Conservation (phyloP, 768 basidiomycete species). For the Suillus luteus region DNA sequence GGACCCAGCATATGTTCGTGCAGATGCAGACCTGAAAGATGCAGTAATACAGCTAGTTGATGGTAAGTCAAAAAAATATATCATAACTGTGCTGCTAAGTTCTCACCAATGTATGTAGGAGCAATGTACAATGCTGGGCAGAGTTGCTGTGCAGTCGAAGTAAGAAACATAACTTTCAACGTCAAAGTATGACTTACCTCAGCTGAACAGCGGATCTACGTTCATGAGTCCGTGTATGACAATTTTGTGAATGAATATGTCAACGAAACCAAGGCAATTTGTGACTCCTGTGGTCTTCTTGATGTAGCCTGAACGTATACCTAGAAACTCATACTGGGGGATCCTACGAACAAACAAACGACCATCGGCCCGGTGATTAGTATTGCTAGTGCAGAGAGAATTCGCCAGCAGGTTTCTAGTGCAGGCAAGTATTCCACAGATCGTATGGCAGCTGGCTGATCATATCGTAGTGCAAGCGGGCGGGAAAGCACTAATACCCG, state of each 20-base stretch:
- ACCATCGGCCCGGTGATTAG: constrained; percentile 94
- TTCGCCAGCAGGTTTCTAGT: constrained; percentile 83
- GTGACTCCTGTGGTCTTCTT: not conserved
- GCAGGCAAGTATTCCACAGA: constrained; percentile 57
- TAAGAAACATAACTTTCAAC: constrained; percentile 28
- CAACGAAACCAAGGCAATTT: constrained; percentile 66
- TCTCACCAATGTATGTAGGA: constrained; percentile 43
- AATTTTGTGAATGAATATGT: constrained; percentile 75
- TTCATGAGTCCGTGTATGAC: constrained; percentile 83
- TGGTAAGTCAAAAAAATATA: constrained; percentile 46
- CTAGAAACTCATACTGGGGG: constrained; percentile 82
- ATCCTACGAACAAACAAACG: constrained; percentile 72
- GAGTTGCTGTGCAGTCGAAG: constrained; percentile 94
- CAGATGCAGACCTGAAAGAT: constrained; percentile 83
- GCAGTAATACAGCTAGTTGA: constrained; percentile 88
- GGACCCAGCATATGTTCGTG: constrained; percentile 93
- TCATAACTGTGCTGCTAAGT: not conserved
- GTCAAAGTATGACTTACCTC: not conserved
- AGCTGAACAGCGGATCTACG: constrained; percentile 78
- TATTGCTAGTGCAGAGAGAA: constrained; percentile 79
- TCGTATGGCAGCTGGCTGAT: not conserved
- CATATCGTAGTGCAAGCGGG: constrained; percentile 63
- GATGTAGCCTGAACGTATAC: not conserved
- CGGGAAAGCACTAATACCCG: constrained; percentile 74
- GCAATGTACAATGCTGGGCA: constrained; percentile 98